Conservation (phyloP, 2,329 filamentous ascomycete genomes). For the Chaetomiaceae sp. region DNA sequence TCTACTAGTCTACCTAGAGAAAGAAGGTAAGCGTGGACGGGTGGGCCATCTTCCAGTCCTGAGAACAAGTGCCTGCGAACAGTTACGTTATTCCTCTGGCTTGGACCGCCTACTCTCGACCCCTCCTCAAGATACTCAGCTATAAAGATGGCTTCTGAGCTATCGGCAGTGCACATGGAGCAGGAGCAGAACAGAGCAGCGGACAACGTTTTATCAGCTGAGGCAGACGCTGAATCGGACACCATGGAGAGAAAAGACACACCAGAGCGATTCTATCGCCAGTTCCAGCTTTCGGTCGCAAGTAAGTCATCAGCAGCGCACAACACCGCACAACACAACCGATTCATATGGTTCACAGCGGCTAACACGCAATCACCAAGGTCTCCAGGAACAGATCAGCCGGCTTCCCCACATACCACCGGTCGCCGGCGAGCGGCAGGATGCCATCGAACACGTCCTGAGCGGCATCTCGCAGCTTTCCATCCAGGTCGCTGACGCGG, state of each 20-base stretch:
- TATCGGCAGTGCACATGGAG: too few relatives aligned
- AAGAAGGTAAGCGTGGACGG: too few relatives aligned
- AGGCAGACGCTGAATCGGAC: neutral
- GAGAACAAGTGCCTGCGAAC: too few relatives aligned
- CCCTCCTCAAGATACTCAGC: too few relatives aligned
- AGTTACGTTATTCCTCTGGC: too few relatives aligned
- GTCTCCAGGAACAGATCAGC: conserved; percentile 69
- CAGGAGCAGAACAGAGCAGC: too few relatives aligned
- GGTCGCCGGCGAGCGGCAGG: conserved; percentile 67
- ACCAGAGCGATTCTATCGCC: conserved; percentile 58
- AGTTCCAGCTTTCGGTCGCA: conserved; percentile 70
- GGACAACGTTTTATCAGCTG: too few relatives aligned
- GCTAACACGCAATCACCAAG: conserved; percentile 37
- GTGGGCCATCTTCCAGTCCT: too few relatives aligned
- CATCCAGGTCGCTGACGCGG: conserved; percentile 77
- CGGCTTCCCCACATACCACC: conserved; percentile 57
- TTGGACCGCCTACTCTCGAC: too few relatives aligned
- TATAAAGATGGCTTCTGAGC: too few relatives aligned
- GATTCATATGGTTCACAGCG: neutral
- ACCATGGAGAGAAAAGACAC: conserved; percentile 59
- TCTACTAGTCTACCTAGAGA: too few relatives aligned
- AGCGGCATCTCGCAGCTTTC: conserved; percentile 74
- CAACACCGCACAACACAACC: too few relatives aligned
- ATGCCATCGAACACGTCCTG: conserved; percentile 74
- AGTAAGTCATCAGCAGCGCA: conserved; percentile 42